Conservation (phyloP, 2,329 filamentous ascomycete genomes). For the Sporothrix globosa region DNA sequence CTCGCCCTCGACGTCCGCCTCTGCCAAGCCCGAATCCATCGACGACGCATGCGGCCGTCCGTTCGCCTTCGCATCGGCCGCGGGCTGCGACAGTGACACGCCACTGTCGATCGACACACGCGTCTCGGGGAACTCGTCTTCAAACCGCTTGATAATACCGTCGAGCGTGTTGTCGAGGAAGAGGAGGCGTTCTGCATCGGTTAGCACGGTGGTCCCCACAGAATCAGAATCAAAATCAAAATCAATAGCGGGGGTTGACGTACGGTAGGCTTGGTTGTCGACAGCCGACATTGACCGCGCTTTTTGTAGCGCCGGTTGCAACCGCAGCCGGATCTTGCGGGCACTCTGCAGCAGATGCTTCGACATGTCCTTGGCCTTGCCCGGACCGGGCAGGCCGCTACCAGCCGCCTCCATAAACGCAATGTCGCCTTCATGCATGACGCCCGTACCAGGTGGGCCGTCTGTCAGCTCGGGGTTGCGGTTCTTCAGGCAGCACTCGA, state of each 20-base stretch:
- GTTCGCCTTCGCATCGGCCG: conserved; percentile 23
- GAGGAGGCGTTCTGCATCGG: conserved; percentile 67
- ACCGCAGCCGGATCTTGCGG: conserved; percentile 79
- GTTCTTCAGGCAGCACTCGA: conserved; percentile 87
- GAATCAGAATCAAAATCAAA: neutral
- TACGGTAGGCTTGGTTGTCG: conserved; percentile 73
- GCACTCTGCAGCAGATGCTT: conserved; percentile 86
- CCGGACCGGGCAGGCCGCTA: conserved; percentile 45
- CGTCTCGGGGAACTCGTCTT: conserved; percentile 93
- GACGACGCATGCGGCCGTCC: conserved; percentile 37
- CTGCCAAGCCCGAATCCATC: conserved; percentile 27
- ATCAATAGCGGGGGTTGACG: conserved; percentile 44
- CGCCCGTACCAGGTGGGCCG: conserved; percentile 51
- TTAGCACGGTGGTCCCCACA: neutral
- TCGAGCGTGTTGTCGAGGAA: conserved; percentile 89
- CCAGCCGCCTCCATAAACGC: conserved; percentile 39
- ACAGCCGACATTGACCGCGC: conserved; percentile 70
- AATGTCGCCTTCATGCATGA: conserved; percentile 57
- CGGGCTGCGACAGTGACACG: conserved; percentile 38
- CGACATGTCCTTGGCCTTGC: conserved; percentile 87
- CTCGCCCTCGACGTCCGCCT: conserved; percentile 24
- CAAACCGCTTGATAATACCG: conserved; percentile 92
- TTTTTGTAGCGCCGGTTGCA: conserved; percentile 81
- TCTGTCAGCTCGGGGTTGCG: conserved; percentile 65
- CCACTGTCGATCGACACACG: conserved; percentile 51